A percentile compares a stretch with the other conserved stretches of the same genome.
Conservation (phyloP, 169 alveolate species). For the Cryptosporidium viatorum region DNA sequence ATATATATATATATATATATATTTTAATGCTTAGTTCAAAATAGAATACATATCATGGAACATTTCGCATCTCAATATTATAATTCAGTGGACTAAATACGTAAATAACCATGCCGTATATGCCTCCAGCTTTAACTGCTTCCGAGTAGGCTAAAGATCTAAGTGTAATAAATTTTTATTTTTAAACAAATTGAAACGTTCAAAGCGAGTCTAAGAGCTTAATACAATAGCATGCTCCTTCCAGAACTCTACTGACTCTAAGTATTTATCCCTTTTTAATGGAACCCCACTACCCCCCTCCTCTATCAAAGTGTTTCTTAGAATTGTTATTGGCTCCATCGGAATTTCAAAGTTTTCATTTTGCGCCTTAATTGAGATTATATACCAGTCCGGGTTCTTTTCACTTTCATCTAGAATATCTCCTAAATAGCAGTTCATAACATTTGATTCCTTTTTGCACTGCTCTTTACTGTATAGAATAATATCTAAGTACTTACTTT, state of each 20-base stretch:
- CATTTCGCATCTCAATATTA: constrained; percentile 11
- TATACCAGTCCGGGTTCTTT: constrained; percentile 90
- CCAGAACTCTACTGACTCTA: constrained; percentile 96
- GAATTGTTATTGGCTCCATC: constrained; percentile 97
- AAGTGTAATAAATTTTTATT: neutral
- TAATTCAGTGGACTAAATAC: constrained; percentile 23
- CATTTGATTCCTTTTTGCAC: constrained; percentile 89
- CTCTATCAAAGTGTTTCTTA: constrained; percentile 95
- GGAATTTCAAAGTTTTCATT: constrained; percentile 92
- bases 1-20: neutral
- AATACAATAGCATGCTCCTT: constrained; percentile 88
- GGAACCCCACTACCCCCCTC: constrained; percentile 99
- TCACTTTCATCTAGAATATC: constrained; percentile 56
- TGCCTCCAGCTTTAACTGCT: constrained; percentile 10
- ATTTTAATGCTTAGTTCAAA: neutral
- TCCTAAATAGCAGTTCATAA: constrained; percentile 59
- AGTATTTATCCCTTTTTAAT: constrained; percentile 90
- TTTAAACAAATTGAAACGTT: too few species aligned
- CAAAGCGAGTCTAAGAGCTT: neutral
- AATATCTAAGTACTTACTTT: constrained; percentile 93
- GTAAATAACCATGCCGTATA: constrained; percentile 44
- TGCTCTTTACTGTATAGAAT: constrained; percentile 96
- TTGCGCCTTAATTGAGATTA: constrained; percentile 88
- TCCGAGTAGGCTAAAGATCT: neutral
- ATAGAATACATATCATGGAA: neutral